Evolutionary conservation across 2,329 filamentous ascomycete genomes (phyloP).

Genomic region (Fusarium sp.): DNA sequence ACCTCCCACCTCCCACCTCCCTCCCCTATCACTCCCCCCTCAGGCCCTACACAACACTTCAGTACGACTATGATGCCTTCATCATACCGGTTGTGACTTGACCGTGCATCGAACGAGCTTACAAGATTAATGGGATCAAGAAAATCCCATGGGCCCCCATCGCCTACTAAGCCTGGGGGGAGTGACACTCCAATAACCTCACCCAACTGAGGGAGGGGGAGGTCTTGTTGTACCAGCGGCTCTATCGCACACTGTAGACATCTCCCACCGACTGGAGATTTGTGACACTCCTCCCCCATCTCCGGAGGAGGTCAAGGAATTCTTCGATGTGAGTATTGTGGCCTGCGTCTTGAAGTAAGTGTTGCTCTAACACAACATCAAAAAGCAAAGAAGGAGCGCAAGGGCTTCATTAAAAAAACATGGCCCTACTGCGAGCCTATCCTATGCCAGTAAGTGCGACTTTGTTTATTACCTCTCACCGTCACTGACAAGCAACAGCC

Average conservation of each 20-base stretch:
- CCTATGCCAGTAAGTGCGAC: constrained; percentile 82
- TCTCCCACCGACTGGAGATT: constrained; percentile 61
- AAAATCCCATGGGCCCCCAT: too few relatives aligned
- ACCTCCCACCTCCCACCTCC: background rate
- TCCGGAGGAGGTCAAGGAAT: constrained; percentile 56
- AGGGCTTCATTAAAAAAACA: background rate
- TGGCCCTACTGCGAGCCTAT: constrained; percentile 52
- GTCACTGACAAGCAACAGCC: constrained; percentile 62
- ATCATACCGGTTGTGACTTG: too few relatives aligned
- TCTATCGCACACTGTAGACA: constrained; percentile 60
- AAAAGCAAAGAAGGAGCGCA: constrained; percentile 40
- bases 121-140: background rate
- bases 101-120: background rate
- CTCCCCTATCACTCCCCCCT: background rate
- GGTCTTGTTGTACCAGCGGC: constrained; percentile 48
- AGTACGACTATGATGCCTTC: background rate
- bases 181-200: background rate
- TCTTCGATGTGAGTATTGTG: constrained; percentile 57
- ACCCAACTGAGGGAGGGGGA: constrained; percentile 11
- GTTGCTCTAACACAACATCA: constrained; percentile 44
- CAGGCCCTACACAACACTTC: background rate
- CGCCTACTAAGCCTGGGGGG: background rate
- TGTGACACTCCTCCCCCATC: constrained; percentile 51
- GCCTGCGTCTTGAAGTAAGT: background rate
- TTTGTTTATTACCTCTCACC: fast-evolving